Conservation (phyloP, 148 eudicot species). For the Silene latifolia region DNA sequence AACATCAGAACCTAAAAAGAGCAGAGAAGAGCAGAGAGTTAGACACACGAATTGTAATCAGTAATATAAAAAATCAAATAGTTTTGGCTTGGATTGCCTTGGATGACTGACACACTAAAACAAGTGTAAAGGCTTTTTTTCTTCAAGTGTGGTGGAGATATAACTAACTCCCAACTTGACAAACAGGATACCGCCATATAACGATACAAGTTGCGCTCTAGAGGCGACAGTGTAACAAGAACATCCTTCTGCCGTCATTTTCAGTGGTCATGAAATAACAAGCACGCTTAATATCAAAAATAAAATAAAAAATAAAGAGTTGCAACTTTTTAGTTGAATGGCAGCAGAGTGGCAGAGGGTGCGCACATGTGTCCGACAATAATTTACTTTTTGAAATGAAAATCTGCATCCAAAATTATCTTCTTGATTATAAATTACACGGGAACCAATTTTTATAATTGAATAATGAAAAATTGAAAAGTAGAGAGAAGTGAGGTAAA, state of each 20-base stretch:
- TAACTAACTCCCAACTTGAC: not conserved
- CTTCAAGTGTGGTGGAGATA: not conserved
- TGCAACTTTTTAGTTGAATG: not conserved
- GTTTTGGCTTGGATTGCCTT: not conserved
- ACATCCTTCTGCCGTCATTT: not conserved
- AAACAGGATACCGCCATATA: not conserved
- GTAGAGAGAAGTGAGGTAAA: too few species aligned
- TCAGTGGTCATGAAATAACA: not conserved
- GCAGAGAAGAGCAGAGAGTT: slow-evolving; percentile 14
- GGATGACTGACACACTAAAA: not conserved
- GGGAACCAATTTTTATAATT: too few species aligned
- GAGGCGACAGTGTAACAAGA: not conserved
- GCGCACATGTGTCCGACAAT: not conserved
- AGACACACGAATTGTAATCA: not conserved
- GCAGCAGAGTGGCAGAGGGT: not conserved
- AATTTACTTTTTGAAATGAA: not conserved
- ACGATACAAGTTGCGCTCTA: not conserved
- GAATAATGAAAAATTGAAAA: too few species aligned
- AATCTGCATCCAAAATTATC: too few species aligned
- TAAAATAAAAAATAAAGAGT: not conserved
- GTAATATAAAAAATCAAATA: not conserved
- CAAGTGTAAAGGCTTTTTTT: not conserved
- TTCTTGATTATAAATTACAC: too few species aligned
- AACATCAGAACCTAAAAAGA: slow-evolving; percentile 64
- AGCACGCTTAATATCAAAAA: not conserved